phyloP scores from a whole-genome alignment of 164 flowering plant species.

The Macadamia integrifolia region DNA sequence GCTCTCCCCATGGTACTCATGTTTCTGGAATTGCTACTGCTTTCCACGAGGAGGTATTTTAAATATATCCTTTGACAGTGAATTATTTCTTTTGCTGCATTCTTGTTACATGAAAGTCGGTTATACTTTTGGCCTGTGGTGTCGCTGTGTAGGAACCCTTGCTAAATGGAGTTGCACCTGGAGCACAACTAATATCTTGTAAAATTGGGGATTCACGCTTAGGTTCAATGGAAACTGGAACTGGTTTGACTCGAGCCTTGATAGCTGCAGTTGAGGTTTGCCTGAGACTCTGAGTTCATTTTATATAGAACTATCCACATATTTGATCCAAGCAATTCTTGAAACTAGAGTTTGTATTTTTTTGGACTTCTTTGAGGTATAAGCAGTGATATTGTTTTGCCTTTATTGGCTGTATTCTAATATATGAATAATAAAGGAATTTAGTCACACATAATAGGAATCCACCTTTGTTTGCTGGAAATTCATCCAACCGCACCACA shows the following conservation, averaged over 20 bases:
- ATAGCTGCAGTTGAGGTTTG: conserved; percentile 94
- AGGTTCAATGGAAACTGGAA: conserved; percentile 99
- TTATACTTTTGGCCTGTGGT: conserved; percentile 6
- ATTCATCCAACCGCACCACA: too few relatives aligned
- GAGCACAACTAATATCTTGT: conserved; percentile 93
- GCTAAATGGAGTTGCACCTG: conserved; percentile 96
- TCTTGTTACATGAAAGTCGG: conserved; percentile 10
- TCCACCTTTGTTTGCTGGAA: too few relatives aligned
- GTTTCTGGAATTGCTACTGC: conserved; percentile 99
- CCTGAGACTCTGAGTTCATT: conserved; percentile 2
- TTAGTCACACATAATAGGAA: too few relatives aligned
- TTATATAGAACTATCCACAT: not conserved
- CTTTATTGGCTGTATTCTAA: too few relatives aligned
- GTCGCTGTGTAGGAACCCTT: conserved; percentile 66
- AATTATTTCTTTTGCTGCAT: not conserved
- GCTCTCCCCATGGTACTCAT: conserved; percentile 98
- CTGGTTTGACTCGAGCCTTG: conserved; percentile 87
- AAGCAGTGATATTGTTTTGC: too few relatives aligned
- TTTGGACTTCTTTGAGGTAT: not conserved
- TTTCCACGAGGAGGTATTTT: conserved; percentile 72
- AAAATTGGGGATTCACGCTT: conserved; percentile 94
- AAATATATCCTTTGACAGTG: not conserved
- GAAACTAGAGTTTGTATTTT: too few relatives aligned
- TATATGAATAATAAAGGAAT: too few relatives aligned
- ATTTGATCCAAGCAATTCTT: too few relatives aligned